Evolutionary conservation across 2,329 filamentous ascomycete genomes (phyloP), one percentile per base, ranked within the genome.

Genomic region (Claviceps paspali): DNA sequence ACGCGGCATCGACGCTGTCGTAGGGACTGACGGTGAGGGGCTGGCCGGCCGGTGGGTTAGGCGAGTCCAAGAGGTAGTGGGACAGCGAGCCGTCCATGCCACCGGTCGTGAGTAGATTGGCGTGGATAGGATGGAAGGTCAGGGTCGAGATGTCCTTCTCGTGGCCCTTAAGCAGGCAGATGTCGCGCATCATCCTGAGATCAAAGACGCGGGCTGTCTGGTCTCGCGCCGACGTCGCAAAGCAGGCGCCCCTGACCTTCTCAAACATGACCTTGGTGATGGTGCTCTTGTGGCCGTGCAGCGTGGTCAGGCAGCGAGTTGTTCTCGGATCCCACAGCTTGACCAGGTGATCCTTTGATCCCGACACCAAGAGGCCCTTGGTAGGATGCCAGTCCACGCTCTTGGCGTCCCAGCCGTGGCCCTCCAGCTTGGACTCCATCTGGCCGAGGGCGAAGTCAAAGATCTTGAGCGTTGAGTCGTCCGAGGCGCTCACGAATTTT

Each of bases 321-420:
- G 80, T 88, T 39, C 91, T 75, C n/a, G 91, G 91, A 56, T 98
- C 91, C 91, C 91, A 98, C 30, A 98, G 76, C 58, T 96, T 96
- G 52, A 98, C 85, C 43, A 93, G 68, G 58, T 98, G 88, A 52
- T 98, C 91, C 61, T 98, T 98, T 9, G 88, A 96, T 27, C 91
- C 91, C 1, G 91, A 96, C 4, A 94, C 88, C 23, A 98, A 70
- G 4, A 98, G 63, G 1, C 91, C 91, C 62, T 95, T 96, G 15
- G 80, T 82, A 1, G 88, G 87, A 62, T 98, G 91, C 91, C 91
- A 98, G 55, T 98, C 88, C 40, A 92, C 92, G 37, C 79, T 84
- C 59, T 96, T 96, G 15, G 85, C 87, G 54, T 98, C 91, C 91
- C 91, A 98, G 45, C 86, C 85, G 57, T 98, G 91, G n/a, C 91